Percentiles rank a stretch among this genome's conserved stretches.
Conservation (phyloP, 2,329 filamentous ascomycete species). For the Sporothrix mexicana region DNA sequence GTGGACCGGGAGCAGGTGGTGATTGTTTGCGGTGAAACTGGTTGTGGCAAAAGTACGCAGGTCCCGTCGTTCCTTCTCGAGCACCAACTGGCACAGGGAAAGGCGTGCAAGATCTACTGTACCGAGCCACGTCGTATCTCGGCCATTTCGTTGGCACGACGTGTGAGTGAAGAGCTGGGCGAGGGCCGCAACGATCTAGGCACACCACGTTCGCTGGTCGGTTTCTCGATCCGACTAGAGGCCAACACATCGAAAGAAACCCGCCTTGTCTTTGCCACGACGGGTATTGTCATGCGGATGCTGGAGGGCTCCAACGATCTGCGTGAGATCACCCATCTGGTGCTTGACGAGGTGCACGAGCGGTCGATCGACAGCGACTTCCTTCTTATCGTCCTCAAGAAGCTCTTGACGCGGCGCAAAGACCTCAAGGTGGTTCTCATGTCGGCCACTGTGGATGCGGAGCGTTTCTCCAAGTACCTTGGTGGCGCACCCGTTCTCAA, state of each 20-base stretch:
- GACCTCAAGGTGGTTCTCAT: constrained; percentile 94
- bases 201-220: constrained; percentile 81
- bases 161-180: constrained; percentile 93
- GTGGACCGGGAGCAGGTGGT: constrained; percentile 83
- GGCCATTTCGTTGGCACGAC: constrained; percentile 87
- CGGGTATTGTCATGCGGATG: constrained; percentile 97
- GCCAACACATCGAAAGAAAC: constrained; percentile 83
- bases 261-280: constrained; percentile 85
- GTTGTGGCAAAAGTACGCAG: constrained; percentile 96
- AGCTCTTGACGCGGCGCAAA: constrained; percentile 74
- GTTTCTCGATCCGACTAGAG: constrained; percentile 93
- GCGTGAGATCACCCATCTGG: constrained; percentile 86
- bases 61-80: constrained; percentile 94
- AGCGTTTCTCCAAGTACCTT: constrained; percentile 88
- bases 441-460: constrained; percentile 95
- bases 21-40: constrained; percentile 95
- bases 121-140: constrained; percentile 96
- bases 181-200: constrained; percentile 83
- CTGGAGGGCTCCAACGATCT: constrained; percentile 87
- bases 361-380: constrained; percentile 97
- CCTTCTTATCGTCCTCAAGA: constrained; percentile 86
- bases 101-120: constrained; percentile 89
- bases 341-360: constrained; percentile 98
- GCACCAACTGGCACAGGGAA: constrained; percentile 80
- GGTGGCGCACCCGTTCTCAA: constrained; percentile 84